Percentiles rank a stretch among this genome's conserved stretches.
These are phyloP conservation scores for Trichoderma lentiforme DNA, from an alignment of 2,329 filamentous ascomycete genomes.

Conservation along the genomic window DNA sequence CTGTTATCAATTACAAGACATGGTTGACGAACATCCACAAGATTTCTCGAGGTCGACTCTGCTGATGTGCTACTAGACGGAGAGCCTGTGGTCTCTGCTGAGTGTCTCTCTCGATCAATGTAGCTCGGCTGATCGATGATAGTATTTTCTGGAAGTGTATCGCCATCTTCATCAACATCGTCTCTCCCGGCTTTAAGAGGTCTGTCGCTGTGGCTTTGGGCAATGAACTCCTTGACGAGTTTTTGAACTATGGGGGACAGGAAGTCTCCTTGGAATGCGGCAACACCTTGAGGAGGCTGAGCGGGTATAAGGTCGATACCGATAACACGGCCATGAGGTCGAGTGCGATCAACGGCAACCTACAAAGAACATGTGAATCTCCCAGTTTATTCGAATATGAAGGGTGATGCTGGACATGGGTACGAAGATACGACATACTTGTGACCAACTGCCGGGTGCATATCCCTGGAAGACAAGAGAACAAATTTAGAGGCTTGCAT, in stretches of 20 bases:
- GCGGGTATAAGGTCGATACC: conserved; percentile 94
- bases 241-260: conserved; percentile 69
- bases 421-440: conserved; percentile 41
- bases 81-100: conserved; percentile 28
- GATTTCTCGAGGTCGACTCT: conserved; percentile 10
- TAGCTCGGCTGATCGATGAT: conserved; percentile 53
- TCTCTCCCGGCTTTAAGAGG: conserved; percentile 17
- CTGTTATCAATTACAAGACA: not conserved
- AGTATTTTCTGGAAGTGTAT: not conserved
- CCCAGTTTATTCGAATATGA: not conserved
- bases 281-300: conserved; percentile 86
- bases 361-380: conserved; percentile 34
- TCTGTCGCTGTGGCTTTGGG: conserved; percentile 46
- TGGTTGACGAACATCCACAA: conserved; percentile 61
- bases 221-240: conserved; percentile 73
- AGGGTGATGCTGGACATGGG: not conserved
- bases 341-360: conserved; percentile 77
- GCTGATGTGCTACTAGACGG: conserved; percentile 33
- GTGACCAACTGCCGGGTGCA: conserved; percentile 71
- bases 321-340: conserved; percentile 73
- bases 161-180: conserved; percentile 23
- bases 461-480: conserved; percentile 57
- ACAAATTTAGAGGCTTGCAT: not conserved
- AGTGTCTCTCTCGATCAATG: conserved; percentile 60
- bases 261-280: conserved; percentile 93